Percentiles rank a stretch among this genome's conserved stretches.
Evolutionary conservation across 1,139 yeast species (phyloP).

Genomic region (Pichia sp.): DNA sequence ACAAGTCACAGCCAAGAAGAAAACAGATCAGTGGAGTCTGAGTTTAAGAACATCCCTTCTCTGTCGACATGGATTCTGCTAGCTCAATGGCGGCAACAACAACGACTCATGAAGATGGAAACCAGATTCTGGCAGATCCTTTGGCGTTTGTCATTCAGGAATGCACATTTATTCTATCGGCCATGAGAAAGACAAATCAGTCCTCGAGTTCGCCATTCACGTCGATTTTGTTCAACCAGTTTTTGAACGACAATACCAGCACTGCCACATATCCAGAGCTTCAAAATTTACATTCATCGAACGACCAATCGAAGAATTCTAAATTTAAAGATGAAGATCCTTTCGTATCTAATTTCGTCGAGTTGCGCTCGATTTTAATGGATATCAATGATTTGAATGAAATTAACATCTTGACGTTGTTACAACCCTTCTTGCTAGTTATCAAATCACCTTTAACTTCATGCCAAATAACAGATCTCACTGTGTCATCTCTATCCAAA

Average conservation of each 20-base stretch:
- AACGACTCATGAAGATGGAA: background rate
- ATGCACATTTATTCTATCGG: slow-evolving; percentile 78
- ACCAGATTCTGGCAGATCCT: slow-evolving; percentile 39
- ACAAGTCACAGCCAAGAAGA: no score
- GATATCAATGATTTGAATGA: slow-evolving; percentile 45
- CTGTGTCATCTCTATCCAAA: slow-evolving; percentile 69
- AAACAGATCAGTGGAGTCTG: no score
- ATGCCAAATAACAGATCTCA: slow-evolving; percentile 77
- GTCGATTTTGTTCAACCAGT: slow-evolving; percentile 57
- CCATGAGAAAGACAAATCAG: slow-evolving; percentile 82
- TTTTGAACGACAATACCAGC: slow-evolving; percentile 23
- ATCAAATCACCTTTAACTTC: slow-evolving; percentile 80
- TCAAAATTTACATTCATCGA: slow-evolving; percentile 12
- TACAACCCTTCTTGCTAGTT: slow-evolving; percentile 84
- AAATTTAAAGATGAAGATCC: slow-evolving; percentile 41
- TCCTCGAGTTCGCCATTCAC: slow-evolving; percentile 69
- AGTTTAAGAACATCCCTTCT: no score
- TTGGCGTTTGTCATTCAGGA: slow-evolving; percentile 81
- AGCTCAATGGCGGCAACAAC: no score
- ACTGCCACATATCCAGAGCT: slow-evolving; percentile 3
- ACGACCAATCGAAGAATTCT: slow-evolving; percentile 9
- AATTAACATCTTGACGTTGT: slow-evolving; percentile 63
- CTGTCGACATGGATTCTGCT: no score
- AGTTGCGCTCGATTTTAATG: slow-evolving; percentile 61
- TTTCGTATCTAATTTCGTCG: slow-evolving; percentile 72